Percentiles rank a stretch among this genome's conserved stretches.
These are phyloP conservation scores for Microdochium paspali DNA, from an alignment of 2,329 filamentous ascomycete species.

Conservation along the genomic window DNA sequence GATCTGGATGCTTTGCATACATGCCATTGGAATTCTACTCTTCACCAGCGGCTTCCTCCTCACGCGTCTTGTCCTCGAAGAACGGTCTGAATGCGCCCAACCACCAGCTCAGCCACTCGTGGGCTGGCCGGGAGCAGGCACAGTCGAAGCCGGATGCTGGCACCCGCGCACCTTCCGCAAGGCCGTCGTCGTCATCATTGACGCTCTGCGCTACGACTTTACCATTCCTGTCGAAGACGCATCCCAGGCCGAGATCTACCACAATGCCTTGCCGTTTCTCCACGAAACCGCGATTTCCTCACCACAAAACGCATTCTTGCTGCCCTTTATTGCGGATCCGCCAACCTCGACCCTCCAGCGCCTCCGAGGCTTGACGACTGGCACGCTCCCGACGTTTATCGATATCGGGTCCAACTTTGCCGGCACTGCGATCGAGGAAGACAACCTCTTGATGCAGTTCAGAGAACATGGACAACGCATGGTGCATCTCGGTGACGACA, in stretches of 20 bases:
- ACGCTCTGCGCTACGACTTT: slow-evolving; percentile 94
- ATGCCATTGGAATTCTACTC: slow-evolving; percentile 74
- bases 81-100: slow-evolving; percentile 60
- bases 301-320: slow-evolving; percentile 77
- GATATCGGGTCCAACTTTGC: slow-evolving; percentile 93
- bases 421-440: slow-evolving; percentile 90
- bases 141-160: slow-evolving; percentile 71
- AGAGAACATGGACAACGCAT: slow-evolving; percentile 59
- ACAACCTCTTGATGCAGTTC: slow-evolving; percentile 64
- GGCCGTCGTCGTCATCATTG: slow-evolving; percentile 81
- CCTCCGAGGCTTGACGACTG: slow-evolving; percentile 88
- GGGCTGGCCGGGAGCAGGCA: slow-evolving; percentile 30
- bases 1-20: slow-evolving; percentile 61
- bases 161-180: slow-evolving; percentile 90
- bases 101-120: slow-evolving; percentile 54
- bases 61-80: slow-evolving; percentile 70
- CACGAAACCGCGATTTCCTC: slow-evolving; percentile 69
- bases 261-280: slow-evolving; percentile 79
- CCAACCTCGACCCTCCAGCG: slow-evolving; percentile 89
- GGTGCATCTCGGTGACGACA: slow-evolving; percentile 95
- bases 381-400: slow-evolving; percentile 88
- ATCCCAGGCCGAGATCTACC: slow-evolving; percentile 53
- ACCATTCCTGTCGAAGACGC: slow-evolving; percentile 65
- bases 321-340: slow-evolving; percentile 94
- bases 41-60: slow-evolving; percentile 94